Evolutionary conservation across 208 protist genomes (phyloP).

Genomic region (Crithidia acanthocephali): DNA sequence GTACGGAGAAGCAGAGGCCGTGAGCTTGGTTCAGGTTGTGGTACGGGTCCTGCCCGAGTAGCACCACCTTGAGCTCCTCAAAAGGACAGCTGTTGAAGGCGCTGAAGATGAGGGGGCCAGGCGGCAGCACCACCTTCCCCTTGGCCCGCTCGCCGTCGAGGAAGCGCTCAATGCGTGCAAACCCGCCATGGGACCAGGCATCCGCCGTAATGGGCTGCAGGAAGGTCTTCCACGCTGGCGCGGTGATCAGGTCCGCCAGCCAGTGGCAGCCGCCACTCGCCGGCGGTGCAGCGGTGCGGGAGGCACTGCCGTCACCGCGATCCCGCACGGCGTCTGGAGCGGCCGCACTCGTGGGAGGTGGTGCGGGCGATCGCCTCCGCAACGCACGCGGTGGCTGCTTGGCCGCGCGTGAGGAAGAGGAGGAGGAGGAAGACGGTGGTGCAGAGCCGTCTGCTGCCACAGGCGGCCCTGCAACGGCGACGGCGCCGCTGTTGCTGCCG

Average conservation of each 20-base stretch:
- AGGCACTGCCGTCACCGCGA: not conserved
- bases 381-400: too few species aligned
- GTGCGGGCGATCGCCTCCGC: too few species aligned
- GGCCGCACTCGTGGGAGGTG: too few species aligned
- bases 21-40: constrained; percentile 95
- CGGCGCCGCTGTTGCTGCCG: too few species aligned
- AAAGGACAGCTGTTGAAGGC: constrained; percentile 94
- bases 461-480: too few species aligned
- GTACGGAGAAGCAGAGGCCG: constrained; percentile 97
- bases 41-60: constrained; percentile 98
- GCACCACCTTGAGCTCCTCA: constrained; percentile 91
- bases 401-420: too few species aligned
- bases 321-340: not conserved
- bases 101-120: constrained; percentile 83
- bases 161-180: constrained; percentile 70
- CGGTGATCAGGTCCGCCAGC: constrained; percentile 55
- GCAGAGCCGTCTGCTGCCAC: too few species aligned
- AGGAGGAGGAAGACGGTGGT: too few species aligned
- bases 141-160: constrained; percentile 49
- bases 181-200: constrained; percentile 43
- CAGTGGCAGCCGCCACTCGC: constrained; percentile 20
- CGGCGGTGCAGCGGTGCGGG: not conserved
- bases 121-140: constrained; percentile 82
- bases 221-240: constrained; percentile 57
- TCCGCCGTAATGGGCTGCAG: constrained; percentile 56